Conservation (phyloP, 176 grass and related monocot species). For the Bromus sterilis region DNA sequence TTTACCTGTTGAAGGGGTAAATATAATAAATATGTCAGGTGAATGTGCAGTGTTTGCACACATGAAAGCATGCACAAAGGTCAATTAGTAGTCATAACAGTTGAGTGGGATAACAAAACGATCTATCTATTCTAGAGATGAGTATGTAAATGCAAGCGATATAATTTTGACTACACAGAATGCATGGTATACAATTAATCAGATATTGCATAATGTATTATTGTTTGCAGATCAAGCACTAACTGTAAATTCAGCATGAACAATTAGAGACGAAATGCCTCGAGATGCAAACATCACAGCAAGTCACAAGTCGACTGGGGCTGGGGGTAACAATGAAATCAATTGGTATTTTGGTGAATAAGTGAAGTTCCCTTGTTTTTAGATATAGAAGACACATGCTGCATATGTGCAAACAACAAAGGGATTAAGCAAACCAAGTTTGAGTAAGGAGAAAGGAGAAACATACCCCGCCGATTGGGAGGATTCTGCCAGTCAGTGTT, state of each 20-base stretch:
- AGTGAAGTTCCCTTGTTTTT: neutral
- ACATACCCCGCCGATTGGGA: slow-evolving; percentile 93
- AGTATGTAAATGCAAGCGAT: neutral
- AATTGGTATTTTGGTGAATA: neutral
- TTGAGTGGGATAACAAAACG: neutral
- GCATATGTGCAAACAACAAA: neutral
- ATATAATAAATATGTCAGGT: neutral
- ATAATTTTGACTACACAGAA: neutral
- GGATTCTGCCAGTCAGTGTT: slow-evolving; percentile 83
- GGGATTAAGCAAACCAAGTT: neutral
- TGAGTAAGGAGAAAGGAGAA: slow-evolving; percentile 6
- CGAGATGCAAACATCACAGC: neutral
- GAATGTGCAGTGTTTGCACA: neutral
- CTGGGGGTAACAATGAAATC: no score
- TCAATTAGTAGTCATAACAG: neutral
- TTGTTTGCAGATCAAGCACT: neutral
- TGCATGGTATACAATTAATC: neutral
- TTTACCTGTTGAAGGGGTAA: slow-evolving; percentile 65
- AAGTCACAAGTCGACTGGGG: no score
- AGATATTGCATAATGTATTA: neutral
- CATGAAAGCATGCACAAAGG: neutral
- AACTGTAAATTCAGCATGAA: neutral
- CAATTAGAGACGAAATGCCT: neutral
- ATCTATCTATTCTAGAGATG: neutral
- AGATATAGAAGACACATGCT: neutral